Evolutionary conservation across 2,329 filamentous ascomycete genomes (phyloP), one percentile per base, ranked within the genome.

Genomic region (Calonectria pauciramosa): DNA sequence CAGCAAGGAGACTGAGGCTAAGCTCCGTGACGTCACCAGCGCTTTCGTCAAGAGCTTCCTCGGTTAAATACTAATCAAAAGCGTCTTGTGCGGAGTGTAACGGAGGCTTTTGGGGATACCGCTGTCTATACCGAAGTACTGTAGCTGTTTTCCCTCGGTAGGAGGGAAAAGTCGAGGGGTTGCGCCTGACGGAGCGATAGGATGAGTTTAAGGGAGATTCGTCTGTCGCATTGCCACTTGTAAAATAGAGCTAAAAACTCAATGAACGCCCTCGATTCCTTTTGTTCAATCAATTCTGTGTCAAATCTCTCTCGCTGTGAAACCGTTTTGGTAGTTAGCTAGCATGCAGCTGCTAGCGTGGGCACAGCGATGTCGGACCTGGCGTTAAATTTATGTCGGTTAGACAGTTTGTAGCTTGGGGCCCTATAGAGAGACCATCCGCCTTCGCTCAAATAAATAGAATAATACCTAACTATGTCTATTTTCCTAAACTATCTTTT

Each of bases 11-110:
- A 90, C 96, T 65, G 97, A 97, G 91, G 90, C 88, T 80, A 94
- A 92, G 90, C 89, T 97, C 84, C 95, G 93, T 91, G 94, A 97
- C 75, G 89, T 94, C 84, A 92, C 95, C 83, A 78, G 83, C 82
- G 90, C 85, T 87, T 99, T 98, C 93, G 97, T 95, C 91, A 97
- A 98, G 95, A 95, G 93, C 92, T 99, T 98, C 92, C 83, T 88
- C 78, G 86, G 86, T 85, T 92, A 91, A 91, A 84, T 81, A 71
- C 77, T 78, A 79, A 79, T 74, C 77, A 79, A 77, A 77, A 78
- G 77, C 80, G 82, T 78, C 78, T 79, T 78, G 76, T 78, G 78
- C 76, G 77, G 79, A 79, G 80, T 81, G 81, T 81, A 82, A 80
- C 82, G 74, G 80, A 80, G 79, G 77, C 79, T 78, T 79, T 81